Evolutionary conservation across 2,329 filamentous ascomycete species (phyloP), one percentile per base, ranked within the genome.

Genomic region (Aspergillus sp.): DNA sequence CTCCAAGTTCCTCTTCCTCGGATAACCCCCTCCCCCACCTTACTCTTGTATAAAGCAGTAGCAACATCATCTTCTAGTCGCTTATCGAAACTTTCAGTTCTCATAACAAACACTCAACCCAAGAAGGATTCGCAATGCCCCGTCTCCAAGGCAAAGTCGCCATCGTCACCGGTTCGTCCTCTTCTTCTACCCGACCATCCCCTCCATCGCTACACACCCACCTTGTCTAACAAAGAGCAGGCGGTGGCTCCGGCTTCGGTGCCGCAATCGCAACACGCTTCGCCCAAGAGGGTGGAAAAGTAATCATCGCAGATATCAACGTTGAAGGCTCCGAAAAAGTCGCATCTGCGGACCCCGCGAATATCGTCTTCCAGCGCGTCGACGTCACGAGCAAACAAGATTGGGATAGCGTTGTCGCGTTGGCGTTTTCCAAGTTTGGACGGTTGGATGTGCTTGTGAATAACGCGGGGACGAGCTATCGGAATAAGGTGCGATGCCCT

Each of bases 391-490:
- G 70, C 6, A 66, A 61, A 7, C 60, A 61, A 1, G 75, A 77
- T 50, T 79, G 77, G 77, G 71, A 69, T 34, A 60, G 65, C 1
- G 67, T 73, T 7, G 63, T 75, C n/a, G 70, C 74, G 3, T 19
- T 72, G 30, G 68, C 71, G 0, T 67, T 80, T 28, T 54, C 69
- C 4, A 70, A 69, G 47, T 71, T 72, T 34, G 74, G 75, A 1
- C 66, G 70, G 23, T 64, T 83, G 55, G 78, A 82, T 68, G 72
- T 80, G 17, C 65, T 83, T 53, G 74, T 83, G 47, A 83, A 83
- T 61, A 83, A 83, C 71, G 80, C 81, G 7, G 81, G 81, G 13
- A 78, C 73, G 17, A 71, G 71, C 17, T 78, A 76, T 69, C 70
- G 69, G 57, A 79, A 79, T 64, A 79, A 79, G 73, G 76, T 76